Base-by-base conservation (phyloP, 768 basidiomycete species). In the Auriscalpium orientale region DNA sequence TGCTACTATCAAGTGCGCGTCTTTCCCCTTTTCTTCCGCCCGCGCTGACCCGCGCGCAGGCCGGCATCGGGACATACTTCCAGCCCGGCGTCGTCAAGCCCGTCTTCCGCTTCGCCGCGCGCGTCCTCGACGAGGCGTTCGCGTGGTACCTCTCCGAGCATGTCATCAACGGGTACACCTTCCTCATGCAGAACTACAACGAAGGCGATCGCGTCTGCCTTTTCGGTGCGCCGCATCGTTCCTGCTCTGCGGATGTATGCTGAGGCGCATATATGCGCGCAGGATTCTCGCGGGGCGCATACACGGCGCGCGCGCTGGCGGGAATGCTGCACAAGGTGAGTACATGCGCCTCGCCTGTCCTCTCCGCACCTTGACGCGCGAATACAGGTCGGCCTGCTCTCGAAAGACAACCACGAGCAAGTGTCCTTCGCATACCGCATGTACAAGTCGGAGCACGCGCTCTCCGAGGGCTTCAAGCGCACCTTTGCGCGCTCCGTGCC, bases 201-300 rank as follows among this genome's bases (percentile, higher is more conserved):
- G 62, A 70, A 0, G 90, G 89, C 1, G 88, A 89, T 66, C 87
- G 77, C 66, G 79, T 91, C 34, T 89, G 83, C 64, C 67, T 90
- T 20, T 89, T 89, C 56, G 87, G 85, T 83, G 54, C 21, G 72
- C 62, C 8, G 35, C 43, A 34, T 8, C 65, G 22, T 10, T 6
- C 22, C 22, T 56, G 28, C 72, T 6, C 71, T 43, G 20, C 33
- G 3, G 7, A 64, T 57, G 56, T 48, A 36, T 46, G 48, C 66
- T 18, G 61, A 11, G 6, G 46, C 4, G 5, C 6, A 36, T 51
- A 9, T 34, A 20, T 8, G 38, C 15, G 47, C 40, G 40, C 11
- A 84, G 89, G 91, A 0, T 94, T 92, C 65, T 91, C 89, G 49
- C 79, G 91, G 38, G 82, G 83, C n/a, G 79, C 79, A 2, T 85